These are phyloP conservation scores for Phytopythium sindhum DNA, from an alignment of 352 stramenopile species.

Conservation along the genomic window DNA sequence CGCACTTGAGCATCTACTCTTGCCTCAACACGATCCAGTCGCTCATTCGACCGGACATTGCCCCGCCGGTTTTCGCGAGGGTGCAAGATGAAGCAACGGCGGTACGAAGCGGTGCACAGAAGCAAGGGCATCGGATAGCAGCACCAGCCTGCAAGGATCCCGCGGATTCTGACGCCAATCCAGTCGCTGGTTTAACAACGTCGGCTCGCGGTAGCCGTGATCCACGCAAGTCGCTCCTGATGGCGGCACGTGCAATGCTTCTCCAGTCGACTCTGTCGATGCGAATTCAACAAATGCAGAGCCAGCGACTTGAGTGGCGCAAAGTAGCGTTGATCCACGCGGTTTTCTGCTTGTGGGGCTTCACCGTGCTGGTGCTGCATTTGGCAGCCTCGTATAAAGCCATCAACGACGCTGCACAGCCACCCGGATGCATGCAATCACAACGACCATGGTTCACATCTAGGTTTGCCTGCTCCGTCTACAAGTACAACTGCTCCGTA, in stretches of 20 bases:
- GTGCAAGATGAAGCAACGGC: not conserved
- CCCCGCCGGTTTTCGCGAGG: not conserved
- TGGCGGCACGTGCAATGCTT: constrained; percentile 3
- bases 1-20: constrained; percentile 19
- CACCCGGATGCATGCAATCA: constrained; percentile 1
- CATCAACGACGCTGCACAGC: not conserved
- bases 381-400: not conserved
- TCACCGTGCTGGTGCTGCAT: not conserved
- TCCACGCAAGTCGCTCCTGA: not conserved
- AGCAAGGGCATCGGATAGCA: not conserved
- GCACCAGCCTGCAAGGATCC: not conserved
- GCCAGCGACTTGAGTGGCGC: not conserved
- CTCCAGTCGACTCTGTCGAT: not conserved
- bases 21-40: constrained; percentile 12
- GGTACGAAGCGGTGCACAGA: not conserved
- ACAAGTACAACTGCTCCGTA: constrained; percentile 14
- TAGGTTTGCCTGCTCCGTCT: constrained; percentile 7
- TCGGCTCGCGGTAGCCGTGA: not conserved
- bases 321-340: not conserved
- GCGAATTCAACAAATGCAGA: not conserved
- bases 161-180: not conserved
- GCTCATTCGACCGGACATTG: constrained; percentile 8
- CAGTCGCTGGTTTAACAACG: not conserved
- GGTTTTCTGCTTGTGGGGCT: not conserved
- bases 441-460: constrained; percentile 10